Evolutionary conservation across 805 yeast species (phyloP).

Genomic region (Ogataea philodendri): DNA sequence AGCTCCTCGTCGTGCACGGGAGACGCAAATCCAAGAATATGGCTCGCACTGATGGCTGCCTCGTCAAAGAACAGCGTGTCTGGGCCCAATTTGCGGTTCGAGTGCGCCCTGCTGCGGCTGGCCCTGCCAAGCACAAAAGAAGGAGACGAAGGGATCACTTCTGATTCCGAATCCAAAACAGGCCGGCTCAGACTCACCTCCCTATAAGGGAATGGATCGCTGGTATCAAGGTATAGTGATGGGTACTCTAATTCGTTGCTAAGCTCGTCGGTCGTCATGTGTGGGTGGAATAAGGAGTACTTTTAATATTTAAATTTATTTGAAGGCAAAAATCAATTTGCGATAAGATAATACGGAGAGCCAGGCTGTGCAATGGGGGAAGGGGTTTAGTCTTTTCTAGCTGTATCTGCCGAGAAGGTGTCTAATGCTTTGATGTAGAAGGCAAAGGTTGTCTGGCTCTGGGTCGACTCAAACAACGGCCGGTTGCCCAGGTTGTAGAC

Average conservation of each 20-base stretch:
- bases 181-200: conserved; percentile 2
- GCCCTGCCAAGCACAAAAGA: conserved; percentile 27
- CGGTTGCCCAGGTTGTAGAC: conserved; percentile 13
- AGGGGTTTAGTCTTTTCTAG: conserved; percentile 5
- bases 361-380: conserved; percentile 11
- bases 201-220: conserved; percentile 13
- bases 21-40: conserved; percentile 16
- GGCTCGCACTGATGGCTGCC: conserved; percentile 27
- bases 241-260: not conserved
- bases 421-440: conserved; percentile 16
- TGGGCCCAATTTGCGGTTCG: conserved; percentile 7
- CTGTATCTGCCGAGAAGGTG: conserved; percentile 7
- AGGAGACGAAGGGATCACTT: conserved; percentile 4
- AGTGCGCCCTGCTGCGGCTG: conserved; percentile 14
- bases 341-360: conserved; percentile 4
- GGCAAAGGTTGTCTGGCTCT: conserved; percentile 14
- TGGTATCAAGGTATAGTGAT: not conserved
- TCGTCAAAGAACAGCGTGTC: conserved; percentile 23
- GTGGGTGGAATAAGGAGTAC: no score
- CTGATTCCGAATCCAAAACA: conserved; percentile 1
- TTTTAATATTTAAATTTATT: no score
- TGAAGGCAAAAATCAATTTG: conserved; percentile 9
- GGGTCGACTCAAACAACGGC: conserved; percentile 12
- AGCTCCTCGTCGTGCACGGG: conserved; percentile 3
- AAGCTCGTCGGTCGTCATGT: conserved; percentile 2